Percentiles rank a stretch among this genome's conserved stretches.
Evolutionary conservation across 768 basidiomycete species (phyloP).

Genomic region (Lentinula lateritia): DNA sequence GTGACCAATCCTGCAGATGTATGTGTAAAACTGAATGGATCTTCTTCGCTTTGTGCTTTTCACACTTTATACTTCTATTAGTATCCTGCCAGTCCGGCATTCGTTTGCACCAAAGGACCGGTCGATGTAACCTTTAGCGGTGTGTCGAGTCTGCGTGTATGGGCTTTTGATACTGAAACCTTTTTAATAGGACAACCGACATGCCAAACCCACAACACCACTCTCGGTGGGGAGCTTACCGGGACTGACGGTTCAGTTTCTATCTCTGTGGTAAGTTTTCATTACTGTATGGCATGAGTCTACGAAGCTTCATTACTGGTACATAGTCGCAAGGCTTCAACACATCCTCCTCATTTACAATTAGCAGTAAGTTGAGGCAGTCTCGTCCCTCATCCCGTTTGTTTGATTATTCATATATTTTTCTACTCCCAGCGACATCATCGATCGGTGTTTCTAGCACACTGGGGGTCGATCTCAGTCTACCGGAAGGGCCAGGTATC

Average conservation of each 20-base stretch:
- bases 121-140: not conserved
- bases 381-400: not conserved
- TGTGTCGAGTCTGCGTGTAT: not conserved
- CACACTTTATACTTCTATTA: not conserved
- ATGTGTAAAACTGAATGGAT: not conserved
- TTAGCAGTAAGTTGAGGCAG: not conserved
- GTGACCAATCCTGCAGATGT: conserved; percentile 11
- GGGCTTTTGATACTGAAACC: not conserved
- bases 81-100: not conserved
- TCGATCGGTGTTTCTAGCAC: not conserved
- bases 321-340: not conserved
- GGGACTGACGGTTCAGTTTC: not conserved
- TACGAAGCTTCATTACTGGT: not conserved
- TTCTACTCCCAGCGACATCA: not conserved
- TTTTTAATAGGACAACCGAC: not conserved
- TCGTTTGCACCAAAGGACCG: not conserved
- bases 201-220: not conserved
- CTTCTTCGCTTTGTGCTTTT: not conserved
- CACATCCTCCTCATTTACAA: not conserved
- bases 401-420: not conserved
- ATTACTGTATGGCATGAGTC: not conserved
- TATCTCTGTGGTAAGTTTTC: not conserved
- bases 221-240: not conserved
- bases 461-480: not conserved
- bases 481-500: not conserved